phyloP scores from a whole-genome alignment of 2,329 filamentous ascomycete genomes.

The Thielaviopsis musarum region DNA sequence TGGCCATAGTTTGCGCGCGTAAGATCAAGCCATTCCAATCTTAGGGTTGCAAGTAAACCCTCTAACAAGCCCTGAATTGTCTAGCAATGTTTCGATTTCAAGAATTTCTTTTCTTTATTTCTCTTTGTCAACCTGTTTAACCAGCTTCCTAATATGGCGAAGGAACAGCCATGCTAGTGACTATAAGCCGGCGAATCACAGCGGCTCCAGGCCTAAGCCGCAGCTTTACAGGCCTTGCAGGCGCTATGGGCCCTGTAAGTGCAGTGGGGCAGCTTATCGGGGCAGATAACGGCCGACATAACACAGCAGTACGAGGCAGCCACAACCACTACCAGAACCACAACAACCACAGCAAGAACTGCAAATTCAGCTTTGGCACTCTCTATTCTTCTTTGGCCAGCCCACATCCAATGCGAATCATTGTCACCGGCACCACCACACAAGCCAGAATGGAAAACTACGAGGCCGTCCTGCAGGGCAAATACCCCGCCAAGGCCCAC shows the following conservation, averaged over 20 bases:
- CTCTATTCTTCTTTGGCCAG: background rate
- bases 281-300: background rate
- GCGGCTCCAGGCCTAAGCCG: background rate
- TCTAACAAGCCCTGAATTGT: too few relatives aligned
- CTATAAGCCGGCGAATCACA: background rate
- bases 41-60: background rate
- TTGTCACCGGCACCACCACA: background rate
- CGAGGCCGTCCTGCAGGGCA: constrained; percentile 39
- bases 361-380: too few relatives aligned
- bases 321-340: too few relatives aligned
- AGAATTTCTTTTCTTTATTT: background rate
- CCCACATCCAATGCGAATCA: constrained; percentile 2
- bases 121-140: background rate
- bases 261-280: background rate
- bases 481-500: constrained; percentile 75
- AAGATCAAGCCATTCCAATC: background rate
- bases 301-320: background rate
- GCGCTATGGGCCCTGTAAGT: background rate
- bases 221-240: background rate
- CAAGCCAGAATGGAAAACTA: constrained; percentile 11
- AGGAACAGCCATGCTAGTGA: background rate
- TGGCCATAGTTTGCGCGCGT: too few relatives aligned
- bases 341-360: too few relatives aligned
- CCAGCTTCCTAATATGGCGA: background rate
- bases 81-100: too few relatives aligned